phyloP scores from a whole-genome alignment of 106 monocot species.

The Chionographis japonica region DNA sequence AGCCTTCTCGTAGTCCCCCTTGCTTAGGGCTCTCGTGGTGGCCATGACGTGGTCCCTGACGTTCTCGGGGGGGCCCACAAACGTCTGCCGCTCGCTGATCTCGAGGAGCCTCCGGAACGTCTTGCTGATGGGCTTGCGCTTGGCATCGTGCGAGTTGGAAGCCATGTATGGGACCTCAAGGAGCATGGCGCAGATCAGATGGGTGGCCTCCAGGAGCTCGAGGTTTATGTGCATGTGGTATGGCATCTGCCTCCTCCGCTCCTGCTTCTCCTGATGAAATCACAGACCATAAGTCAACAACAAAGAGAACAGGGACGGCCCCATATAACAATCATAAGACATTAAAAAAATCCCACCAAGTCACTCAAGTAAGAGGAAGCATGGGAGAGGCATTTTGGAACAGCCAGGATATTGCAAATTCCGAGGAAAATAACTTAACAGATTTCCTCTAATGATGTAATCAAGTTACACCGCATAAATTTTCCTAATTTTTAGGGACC shows the following conservation, averaged over 20 bases:
- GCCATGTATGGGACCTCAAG: conserved; percentile 91
- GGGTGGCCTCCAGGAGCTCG: conserved; percentile 91
- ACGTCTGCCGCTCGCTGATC: conserved; percentile 71
- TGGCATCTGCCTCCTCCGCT: conserved; percentile 85
- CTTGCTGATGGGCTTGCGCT: conserved; percentile 70
- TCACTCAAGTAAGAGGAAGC: no score
- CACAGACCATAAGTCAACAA: not conserved
- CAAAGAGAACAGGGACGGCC: no score
- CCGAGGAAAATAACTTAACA: no score
- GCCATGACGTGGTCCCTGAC: conserved; percentile 89
- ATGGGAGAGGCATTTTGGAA: no score
- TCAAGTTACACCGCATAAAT: no score
- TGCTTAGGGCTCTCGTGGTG: conserved; percentile 64
- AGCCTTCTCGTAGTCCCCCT: conserved; percentile 65
- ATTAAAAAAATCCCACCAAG: no score
- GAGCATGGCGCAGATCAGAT: conserved; percentile 87
- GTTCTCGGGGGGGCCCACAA: conserved; percentile 89
- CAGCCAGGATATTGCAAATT: no score
- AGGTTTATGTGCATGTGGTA: conserved; percentile 99
- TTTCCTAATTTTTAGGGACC: no score
- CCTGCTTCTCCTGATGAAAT: conserved; percentile 68
- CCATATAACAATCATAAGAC: no score
- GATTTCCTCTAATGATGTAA: no score
- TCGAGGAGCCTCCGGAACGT: conserved; percentile 90
- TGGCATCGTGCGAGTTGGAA: conserved; percentile 51